phyloP scores from a whole-genome alignment of 768 basidiomycete species.

The Roridomyces roridus region DNA sequence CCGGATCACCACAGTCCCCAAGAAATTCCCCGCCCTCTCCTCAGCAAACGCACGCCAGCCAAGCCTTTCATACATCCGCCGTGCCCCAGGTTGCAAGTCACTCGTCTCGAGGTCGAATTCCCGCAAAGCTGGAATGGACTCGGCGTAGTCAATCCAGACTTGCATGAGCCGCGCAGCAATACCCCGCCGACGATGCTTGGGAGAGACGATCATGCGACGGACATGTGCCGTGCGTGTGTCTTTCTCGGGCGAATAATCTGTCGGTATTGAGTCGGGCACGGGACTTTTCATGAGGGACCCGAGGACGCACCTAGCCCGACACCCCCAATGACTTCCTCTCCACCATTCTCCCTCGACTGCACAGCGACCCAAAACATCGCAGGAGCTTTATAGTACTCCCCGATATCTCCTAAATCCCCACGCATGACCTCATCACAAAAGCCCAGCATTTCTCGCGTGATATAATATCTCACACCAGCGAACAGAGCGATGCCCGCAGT shows the following conservation, averaged over 20 bases:
- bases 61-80: not conserved
- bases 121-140: not conserved
- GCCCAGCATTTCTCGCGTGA: not conserved
- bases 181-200: not conserved
- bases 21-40: too few relatives aligned
- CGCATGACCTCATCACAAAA: conserved; percentile 7
- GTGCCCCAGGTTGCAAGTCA: not conserved
- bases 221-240: not conserved
- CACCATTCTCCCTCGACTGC: not conserved
- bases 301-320: conserved; percentile 17
- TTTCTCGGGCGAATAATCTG: conserved; percentile 1
- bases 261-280: too few relatives aligned
- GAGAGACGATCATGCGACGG: conserved; percentile 3
- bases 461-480: not conserved
- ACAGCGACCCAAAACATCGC: conserved; percentile 6
- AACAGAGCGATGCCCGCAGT: not conserved
- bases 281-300: too few relatives aligned
- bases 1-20: too few relatives aligned
- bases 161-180: not conserved
- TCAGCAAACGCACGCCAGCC: not conserved
- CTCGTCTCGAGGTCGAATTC: not conserved
- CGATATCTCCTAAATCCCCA: conserved; percentile 8
- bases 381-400: conserved; percentile 1
- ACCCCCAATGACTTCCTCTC: conserved; percentile 7
- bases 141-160: not conserved